A percentile compares a stretch with the other conserved stretches of the same genome.
Conservation (phyloP, 805 yeast species). For the Lachancea fermentati region DNA sequence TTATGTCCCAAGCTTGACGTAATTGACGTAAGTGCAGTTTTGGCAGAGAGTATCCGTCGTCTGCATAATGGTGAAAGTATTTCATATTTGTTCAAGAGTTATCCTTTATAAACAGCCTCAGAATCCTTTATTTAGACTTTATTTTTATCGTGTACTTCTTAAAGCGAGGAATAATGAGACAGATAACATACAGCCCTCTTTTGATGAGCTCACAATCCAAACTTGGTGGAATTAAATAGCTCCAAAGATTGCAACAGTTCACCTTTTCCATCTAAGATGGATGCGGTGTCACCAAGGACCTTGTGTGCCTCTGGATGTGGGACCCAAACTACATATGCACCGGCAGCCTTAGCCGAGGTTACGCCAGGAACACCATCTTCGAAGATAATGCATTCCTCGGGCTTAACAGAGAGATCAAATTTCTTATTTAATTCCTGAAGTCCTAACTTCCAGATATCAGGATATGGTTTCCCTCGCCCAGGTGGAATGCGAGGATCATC, state of each 20-base stretch:
- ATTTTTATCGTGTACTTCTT: neutral
- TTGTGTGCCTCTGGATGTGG: slow-evolving; percentile 74
- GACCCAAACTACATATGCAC: slow-evolving; percentile 87
- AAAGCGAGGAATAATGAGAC: neutral
- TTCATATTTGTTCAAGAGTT: slow-evolving; percentile 66
- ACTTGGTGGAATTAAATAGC: slow-evolving; percentile 47
- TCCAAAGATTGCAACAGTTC: slow-evolving; percentile 47
- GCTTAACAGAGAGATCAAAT: slow-evolving; percentile 40
- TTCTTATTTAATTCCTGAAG: slow-evolving; percentile 64
- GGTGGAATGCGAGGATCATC: slow-evolving; percentile 78
- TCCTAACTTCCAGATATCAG: slow-evolving; percentile 88
- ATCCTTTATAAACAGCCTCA: slow-evolving; percentile 21
- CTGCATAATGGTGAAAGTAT: slow-evolving; percentile 95
- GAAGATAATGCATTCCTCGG: slow-evolving; percentile 81
- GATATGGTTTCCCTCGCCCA: slow-evolving; percentile 90
- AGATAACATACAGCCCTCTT: too few relatives aligned
- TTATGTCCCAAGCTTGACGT: slow-evolving; percentile 66
- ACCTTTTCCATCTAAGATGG: slow-evolving; percentile 52
- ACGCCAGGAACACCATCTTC: slow-evolving; percentile 97
- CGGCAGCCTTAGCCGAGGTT: slow-evolving; percentile 73
- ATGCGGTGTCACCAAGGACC: slow-evolving; percentile 47
- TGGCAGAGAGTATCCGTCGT: slow-evolving; percentile 92
- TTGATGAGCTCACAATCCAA: too few relatives aligned
- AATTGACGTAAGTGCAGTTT: slow-evolving; percentile 76
- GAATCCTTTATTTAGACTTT: neutral